Evolutionary conservation across 148 eudicot species (phyloP), one percentile per base, ranked within the genome.

Genomic region (Rhododendron kiyosumense): DNA sequence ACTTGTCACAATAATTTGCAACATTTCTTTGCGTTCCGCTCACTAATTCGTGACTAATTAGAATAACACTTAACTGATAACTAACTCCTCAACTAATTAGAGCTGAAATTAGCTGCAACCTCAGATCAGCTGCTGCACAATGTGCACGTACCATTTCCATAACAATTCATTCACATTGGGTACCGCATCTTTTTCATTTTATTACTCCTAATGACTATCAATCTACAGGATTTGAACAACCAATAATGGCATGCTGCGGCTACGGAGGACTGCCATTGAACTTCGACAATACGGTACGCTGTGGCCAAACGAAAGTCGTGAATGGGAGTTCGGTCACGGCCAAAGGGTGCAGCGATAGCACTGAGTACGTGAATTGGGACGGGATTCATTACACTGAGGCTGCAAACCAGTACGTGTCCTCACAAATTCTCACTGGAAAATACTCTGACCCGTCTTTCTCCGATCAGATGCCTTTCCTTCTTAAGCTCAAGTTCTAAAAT

Each of bases 211-310:
- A 20, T 59, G 74, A 67, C 74, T n/a, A 26, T 67, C 74, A 26
- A 54, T 36, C 78, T 88, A 91, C 92, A 96, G 98, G 98, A 54
- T 97, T 97, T 78, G 98, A 95, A 63, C 94, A 97, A 85, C 93
- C 98, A 0, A 88, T 91, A 61, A 90, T 88, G 93, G 98, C 95
- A 46, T 97, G 99, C 85, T 97, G 99, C 81, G 99, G 99, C 7
- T 90, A 89, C 59, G 99, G 99, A 80, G 99, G 99, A 45, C 87
- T 95, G 1, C 98, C 99, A 28, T 57, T 95, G 88, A 96, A 96
- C 83, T 95, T 92, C 26, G 94, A 95, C 86, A 90, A 91, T 76
- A 79, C 91, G 45, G 86, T 95, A 5, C 15, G 85, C 4, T 96
- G 99, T 86, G 99, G 99, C 18, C 91, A 85, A 89, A 94, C 93